These are phyloP conservation scores for Geotrichum europaeum DNA, from an alignment of 1,139 yeast genomes.

Conservation along the genomic window DNA sequence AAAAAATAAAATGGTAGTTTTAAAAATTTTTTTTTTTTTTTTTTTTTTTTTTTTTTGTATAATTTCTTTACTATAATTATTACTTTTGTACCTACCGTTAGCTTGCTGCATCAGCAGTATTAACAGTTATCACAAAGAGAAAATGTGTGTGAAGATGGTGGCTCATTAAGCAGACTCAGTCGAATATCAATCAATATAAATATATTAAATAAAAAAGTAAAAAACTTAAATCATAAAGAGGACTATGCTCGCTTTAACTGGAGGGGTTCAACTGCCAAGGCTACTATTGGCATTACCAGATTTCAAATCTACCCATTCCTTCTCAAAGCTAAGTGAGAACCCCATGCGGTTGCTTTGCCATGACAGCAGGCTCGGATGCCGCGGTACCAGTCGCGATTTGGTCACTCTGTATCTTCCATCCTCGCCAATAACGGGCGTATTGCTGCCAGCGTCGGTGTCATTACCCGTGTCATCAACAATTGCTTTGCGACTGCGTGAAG, in stretches of 20 bases:
- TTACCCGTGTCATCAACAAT: constrained; percentile 25
- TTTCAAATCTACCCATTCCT: constrained; percentile 9
- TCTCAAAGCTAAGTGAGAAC: constrained; percentile 12
- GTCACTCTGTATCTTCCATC: constrained; percentile 7
- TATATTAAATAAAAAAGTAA: background rate
- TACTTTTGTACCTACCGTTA: no score
- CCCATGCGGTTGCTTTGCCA: constrained; percentile 11
- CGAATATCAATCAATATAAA: background rate
- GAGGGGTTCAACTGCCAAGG: background rate
- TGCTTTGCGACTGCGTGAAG: constrained; percentile 40
- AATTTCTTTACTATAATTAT: no score
- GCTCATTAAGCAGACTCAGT: background rate
- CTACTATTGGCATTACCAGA: background rate
- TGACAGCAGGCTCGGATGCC: constrained; percentile 7
- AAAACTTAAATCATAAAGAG: background rate
- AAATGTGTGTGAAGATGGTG: background rate
- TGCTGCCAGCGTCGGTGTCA: constrained; percentile 18
- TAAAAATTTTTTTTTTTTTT: no score
- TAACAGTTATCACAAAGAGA: background rate
- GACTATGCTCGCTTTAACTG: background rate
- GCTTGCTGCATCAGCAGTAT: no score
- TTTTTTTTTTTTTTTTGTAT: background rate
- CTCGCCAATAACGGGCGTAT: constrained; percentile 1
- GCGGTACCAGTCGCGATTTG: constrained; percentile 2
- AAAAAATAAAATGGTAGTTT: no score